phyloP scores from a whole-genome alignment of 495 filamentous ascomycete species.

The Glarea lozoyensis region DNA sequence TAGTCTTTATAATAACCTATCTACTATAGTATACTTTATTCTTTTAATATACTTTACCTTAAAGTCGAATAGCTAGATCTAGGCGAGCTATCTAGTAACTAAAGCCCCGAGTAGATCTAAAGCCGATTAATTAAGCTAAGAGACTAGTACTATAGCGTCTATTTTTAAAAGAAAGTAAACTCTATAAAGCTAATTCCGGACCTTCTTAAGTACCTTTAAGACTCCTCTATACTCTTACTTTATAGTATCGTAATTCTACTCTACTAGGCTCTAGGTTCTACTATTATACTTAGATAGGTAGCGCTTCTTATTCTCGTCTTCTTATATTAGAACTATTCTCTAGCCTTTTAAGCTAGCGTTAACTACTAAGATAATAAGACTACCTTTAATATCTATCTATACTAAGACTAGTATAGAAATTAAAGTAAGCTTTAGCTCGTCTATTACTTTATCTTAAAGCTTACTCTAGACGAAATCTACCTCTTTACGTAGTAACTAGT shows the following conservation, averaged over 20 bases:
- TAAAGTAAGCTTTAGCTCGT: background rate
- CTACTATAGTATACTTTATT: background rate
- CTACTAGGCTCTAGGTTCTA: background rate
- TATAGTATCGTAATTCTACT: conserved; percentile 2
- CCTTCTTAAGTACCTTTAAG: conserved; percentile 4
- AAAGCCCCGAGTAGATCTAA: background rate
- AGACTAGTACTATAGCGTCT: background rate
- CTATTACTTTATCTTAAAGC: background rate
- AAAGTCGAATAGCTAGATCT: conserved; percentile 5
- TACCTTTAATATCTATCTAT: background rate
- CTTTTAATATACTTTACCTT: background rate
- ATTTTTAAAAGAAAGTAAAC: conserved; percentile 2
- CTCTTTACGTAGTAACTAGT: background rate
- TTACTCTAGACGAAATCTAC: background rate
- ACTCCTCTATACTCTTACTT: conserved; percentile 4
- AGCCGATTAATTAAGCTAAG: background rate
- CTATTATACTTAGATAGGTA: background rate
- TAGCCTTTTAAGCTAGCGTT: background rate
- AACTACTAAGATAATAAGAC: background rate
- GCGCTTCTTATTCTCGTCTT: conserved; percentile 1
- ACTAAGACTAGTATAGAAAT: background rate
- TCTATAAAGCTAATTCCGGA: background rate
- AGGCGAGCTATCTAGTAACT: conserved; percentile 4
- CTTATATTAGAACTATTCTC: background rate
- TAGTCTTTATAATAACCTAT: background rate